These are phyloP conservation scores for Lachancea quebecensis DNA, from an alignment of 805 yeast genomes.

Conservation along the genomic window DNA sequence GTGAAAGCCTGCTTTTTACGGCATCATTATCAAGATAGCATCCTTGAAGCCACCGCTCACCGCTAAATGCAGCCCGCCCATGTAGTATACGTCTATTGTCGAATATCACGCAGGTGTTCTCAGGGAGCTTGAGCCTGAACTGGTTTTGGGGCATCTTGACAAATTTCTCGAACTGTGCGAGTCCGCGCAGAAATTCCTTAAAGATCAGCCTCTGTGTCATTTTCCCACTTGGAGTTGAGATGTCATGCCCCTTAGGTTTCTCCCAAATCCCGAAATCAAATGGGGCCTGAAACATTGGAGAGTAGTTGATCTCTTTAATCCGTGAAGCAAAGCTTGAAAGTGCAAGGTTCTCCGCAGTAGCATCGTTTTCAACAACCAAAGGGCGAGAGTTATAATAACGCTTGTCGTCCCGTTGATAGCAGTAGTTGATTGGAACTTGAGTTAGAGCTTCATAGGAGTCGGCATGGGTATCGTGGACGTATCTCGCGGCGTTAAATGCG, in stretches of 20 bases:
- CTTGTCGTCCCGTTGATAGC: constrained; percentile 55
- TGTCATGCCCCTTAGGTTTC: constrained; percentile 19
- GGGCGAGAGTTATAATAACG: constrained; percentile 59
- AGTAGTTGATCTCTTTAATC: constrained; percentile 58
- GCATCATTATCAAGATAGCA: constrained; percentile 69
- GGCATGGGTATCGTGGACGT: constrained; percentile 50
- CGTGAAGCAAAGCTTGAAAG: constrained; percentile 25
- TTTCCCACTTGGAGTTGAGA: constrained; percentile 32
- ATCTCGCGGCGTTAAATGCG: constrained; percentile 56
- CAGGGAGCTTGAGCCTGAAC: constrained; percentile 45
- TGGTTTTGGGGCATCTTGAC: constrained; percentile 49
- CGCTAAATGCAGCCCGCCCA: constrained; percentile 48
- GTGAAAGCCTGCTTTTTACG: constrained; percentile 52
- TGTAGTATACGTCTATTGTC: constrained; percentile 67
- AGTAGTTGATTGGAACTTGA: constrained; percentile 59
- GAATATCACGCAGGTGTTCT: constrained; percentile 58
- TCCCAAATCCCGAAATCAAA: constrained; percentile 50
- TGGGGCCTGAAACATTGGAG: constrained; percentile 83
- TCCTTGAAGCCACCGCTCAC: constrained; percentile 66
- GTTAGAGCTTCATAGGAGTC: constrained; percentile 57
- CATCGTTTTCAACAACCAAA: constrained; percentile 49
- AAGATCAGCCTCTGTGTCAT: constrained; percentile 38
- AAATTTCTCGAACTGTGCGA: constrained; percentile 51
- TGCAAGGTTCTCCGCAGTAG: constrained; percentile 28
- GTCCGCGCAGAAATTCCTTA: constrained; percentile 52